Percentiles rank a stretch among this genome's conserved stretches.
Conservation (phyloP, 768 basidiomycete genomes). For the Paxillus rubicundulus region DNA sequence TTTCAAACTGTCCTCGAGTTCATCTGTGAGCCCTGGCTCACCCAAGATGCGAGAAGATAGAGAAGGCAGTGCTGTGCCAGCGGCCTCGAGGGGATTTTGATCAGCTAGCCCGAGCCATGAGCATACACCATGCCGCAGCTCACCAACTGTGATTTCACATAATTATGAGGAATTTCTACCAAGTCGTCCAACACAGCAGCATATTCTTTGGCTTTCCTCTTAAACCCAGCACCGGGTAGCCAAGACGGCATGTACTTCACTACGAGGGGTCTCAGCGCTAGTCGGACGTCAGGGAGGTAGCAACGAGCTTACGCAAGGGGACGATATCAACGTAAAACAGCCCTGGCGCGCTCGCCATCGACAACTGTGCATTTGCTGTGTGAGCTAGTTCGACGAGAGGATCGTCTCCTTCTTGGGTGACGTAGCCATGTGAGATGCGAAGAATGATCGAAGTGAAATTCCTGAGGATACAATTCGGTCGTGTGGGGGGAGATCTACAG, state of each 20-base stretch:
- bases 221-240: constrained; percentile 21
- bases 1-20: constrained; percentile 14
- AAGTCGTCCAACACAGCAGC: constrained; percentile 1
- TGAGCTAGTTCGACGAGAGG: constrained; percentile 33
- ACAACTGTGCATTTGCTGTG: constrained; percentile 24
- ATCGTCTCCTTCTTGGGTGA: constrained; percentile 35
- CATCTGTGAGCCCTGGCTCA: constrained; percentile 7
- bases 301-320: constrained; percentile 11
- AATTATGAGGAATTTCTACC: constrained; percentile 11
- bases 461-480: neutral
- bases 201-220: constrained; percentile 10
- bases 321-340: constrained; percentile 16
- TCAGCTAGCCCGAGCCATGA: no score
- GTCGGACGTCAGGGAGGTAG: neutral
- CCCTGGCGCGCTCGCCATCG: constrained; percentile 3
- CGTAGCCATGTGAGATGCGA: constrained; percentile 40
- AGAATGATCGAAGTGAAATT: constrained; percentile 28
- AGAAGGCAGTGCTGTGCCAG: constrained; percentile 16
- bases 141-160: constrained; percentile 16
- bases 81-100: constrained; percentile 1
- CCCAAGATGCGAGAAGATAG: constrained; percentile 11
- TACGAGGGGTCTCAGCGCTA: neutral
- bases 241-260: constrained; percentile 26
- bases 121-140: no score
- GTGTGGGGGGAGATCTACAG: neutral